Evolutionary conservation across 2,329 filamentous ascomycete species (phyloP).

Genomic region (Colletotrichum musicola): DNA sequence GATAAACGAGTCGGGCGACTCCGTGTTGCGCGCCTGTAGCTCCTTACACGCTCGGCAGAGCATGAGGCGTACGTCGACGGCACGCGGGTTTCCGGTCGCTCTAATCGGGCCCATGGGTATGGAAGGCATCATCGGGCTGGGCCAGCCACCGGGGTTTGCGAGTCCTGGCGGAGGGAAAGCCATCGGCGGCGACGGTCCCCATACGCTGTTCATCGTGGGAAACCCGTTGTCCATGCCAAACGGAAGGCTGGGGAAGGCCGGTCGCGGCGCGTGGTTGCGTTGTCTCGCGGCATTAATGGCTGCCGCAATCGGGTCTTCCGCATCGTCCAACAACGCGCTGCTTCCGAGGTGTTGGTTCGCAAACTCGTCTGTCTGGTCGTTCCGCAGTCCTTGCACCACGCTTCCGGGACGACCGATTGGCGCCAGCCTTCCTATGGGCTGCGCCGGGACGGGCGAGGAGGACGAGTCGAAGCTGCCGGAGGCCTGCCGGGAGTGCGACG

Average conservation of each 20-base stretch:
- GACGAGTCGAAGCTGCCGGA: slow-evolving; percentile 76
- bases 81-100: slow-evolving; percentile 30
- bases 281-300: slow-evolving; percentile 49
- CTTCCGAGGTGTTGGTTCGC: slow-evolving; percentile 87
- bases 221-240: slow-evolving; percentile 58
- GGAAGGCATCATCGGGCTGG: slow-evolving; percentile 37
- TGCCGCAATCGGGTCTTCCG: slow-evolving; percentile 62
- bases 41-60: slow-evolving; percentile 84
- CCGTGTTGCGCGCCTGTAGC: slow-evolving; percentile 53
- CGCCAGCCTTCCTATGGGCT: slow-evolving; percentile 84
- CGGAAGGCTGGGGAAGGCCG: slow-evolving; percentile 54
- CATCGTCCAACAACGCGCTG: slow-evolving; percentile 86
- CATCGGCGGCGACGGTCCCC: slow-evolving; percentile 52
- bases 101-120: slow-evolving; percentile 31
- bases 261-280: slow-evolving; percentile 64
- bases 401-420: slow-evolving; percentile 92
- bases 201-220: slow-evolving; percentile 51
- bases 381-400: slow-evolving; percentile 66
- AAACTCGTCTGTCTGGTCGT: slow-evolving; percentile 74
- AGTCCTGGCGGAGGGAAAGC: slow-evolving; percentile 63
- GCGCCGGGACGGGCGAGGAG: slow-evolving; percentile 64
- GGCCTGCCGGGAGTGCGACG: slow-evolving; percentile 79
- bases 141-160: slow-evolving; percentile 53
- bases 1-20: slow-evolving; percentile 74
- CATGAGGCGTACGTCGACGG: slow-evolving; percentile 76